These are phyloP conservation scores for Pueraria montana DNA, from an alignment of 306 rosid genomes.

Conservation along the genomic window DNA sequence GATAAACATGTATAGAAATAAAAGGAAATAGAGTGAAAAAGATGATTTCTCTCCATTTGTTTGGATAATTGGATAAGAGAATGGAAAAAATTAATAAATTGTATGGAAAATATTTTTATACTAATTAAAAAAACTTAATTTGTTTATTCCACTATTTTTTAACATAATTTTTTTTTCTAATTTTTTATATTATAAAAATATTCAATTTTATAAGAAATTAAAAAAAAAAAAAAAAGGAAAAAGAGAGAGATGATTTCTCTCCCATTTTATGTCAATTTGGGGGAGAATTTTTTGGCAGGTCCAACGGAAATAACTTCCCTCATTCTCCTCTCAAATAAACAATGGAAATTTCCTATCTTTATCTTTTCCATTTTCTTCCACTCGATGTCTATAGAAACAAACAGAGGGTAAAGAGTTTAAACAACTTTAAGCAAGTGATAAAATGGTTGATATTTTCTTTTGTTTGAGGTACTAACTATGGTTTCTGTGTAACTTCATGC, in stretches of 20 bases:
- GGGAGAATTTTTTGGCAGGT: neutral
- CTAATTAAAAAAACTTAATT: neutral
- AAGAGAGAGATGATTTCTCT: neutral
- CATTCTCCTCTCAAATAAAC: neutral
- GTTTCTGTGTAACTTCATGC: neutral
- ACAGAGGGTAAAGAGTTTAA: neutral
- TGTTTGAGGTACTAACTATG: slow-evolving; percentile 1
- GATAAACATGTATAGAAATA: neutral
- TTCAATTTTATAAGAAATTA: neutral
- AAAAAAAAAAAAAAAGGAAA: neutral
- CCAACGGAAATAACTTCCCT: neutral
- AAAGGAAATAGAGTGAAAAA: neutral
- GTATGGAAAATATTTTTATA: neutral
- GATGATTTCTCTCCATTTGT: neutral
- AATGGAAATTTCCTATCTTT: neutral
- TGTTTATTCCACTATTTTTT: neutral
- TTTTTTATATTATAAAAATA: too few relatives aligned
- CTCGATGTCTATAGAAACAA: neutral
- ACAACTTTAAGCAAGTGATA: neutral
- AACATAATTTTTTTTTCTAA: too few relatives aligned
- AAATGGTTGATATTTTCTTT: neutral
- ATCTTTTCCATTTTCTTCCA: neutral
- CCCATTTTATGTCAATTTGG: neutral
- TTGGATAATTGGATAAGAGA: neutral
- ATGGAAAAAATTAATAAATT: neutral